These are phyloP conservation scores for Triangularia verruculosa DNA, from an alignment of 2,329 filamentous ascomycete genomes.

Conservation along the genomic window DNA sequence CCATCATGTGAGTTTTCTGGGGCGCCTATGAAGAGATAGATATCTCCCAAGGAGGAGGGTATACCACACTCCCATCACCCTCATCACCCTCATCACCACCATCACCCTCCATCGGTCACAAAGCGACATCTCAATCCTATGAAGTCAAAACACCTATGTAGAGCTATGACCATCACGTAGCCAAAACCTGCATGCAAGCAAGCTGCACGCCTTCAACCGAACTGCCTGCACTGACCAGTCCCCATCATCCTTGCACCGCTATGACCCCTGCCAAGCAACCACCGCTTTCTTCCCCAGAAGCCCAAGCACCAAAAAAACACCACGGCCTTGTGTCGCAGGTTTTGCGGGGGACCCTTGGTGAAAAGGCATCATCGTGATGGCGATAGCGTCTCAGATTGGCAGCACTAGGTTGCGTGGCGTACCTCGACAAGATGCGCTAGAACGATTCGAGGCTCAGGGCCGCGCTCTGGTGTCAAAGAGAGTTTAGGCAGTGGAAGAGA, in stretches of 20 bases:
- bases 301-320: neutral
- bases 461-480: neutral
- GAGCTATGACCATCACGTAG: neutral
- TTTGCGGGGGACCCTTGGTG: neutral
- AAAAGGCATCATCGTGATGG: neutral
- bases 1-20: neutral
- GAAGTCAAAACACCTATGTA: neutral
- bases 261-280: constrained; percentile 14
- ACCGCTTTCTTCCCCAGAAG: neutral
- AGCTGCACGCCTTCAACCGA: neutral
- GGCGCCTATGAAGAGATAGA: neutral
- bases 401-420: neutral
- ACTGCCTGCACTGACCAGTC: neutral
- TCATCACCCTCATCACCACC: neutral
- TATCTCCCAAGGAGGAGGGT: neutral
- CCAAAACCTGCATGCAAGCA: too few relatives aligned
- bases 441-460: neutral
- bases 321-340: constrained; percentile 1
- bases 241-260: constrained; percentile 10
- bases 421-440: neutral
- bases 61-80: neutral
- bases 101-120: neutral
- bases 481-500: neutral
- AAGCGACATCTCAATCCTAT: neutral
- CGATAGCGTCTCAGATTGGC: neutral